Evolutionary conservation across 1,284 basidiomycete genomes (phyloP), one percentile per base, ranked within the genome.

Genomic region (Microbotryum violaceum): DNA sequence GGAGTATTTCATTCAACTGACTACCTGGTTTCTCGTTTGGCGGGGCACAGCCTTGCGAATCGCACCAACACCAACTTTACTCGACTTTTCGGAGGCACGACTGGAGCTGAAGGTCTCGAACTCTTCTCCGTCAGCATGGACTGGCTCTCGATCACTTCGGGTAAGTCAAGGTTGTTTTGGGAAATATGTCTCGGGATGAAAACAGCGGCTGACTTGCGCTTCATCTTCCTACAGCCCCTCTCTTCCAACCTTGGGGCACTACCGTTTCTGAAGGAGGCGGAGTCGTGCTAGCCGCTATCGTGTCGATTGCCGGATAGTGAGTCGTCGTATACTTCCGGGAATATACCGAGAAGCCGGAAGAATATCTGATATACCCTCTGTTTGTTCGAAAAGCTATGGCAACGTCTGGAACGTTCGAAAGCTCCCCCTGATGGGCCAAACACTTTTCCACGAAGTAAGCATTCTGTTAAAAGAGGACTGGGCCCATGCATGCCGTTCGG

Each of bases 21-120:
- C n/a, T n/a, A n/a, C n/a, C n/a, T n/a, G n/a, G n/a, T n/a, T n/a
- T n/a, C n/a, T n/a, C n/a, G n/a, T n/a, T n/a, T 27, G 27, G 27
- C 27, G 27, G 27, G 27, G 27, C 10, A 37, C 78, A 84, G 73
- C 83, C 82, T 71, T 75, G 84, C 55, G 77, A 82, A 37, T 79
- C 82, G 46, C 79, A 73, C 82, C 54, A 81, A 45, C 75, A 79
- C 4, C 73, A 73, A 82, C 25, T 79, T 85, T 68, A 84, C 83
- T 3, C 83, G 85, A 64, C 74, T 85, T 5, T 85, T 85, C 63
- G 83, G 84, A 27, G 83, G 83, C 69, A 74, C 81, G 4, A 78
- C 80, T 60, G 82, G 79, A 50, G 86, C 85, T 71, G 84, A 85
- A 72, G 84, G 85, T 1, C 75, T 84, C 44, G 83, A 84, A 0